Conservation (phyloP, 75 land plant genomes). For the Selaginella moellendorffii region DNA sequence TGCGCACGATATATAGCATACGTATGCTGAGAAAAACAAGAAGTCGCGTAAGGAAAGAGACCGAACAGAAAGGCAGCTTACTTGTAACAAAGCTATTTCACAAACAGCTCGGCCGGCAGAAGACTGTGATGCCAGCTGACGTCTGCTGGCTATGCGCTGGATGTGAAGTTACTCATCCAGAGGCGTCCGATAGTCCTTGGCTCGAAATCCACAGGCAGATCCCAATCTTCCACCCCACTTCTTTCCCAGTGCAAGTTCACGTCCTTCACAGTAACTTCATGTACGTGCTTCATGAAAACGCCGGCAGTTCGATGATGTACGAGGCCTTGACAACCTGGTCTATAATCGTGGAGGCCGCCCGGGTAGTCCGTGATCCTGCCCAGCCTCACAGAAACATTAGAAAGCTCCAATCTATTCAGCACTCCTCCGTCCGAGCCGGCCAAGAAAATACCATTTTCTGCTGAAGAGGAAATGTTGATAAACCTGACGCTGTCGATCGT, state of each 20-base stretch:
- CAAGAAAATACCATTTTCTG: slow-evolving; percentile 77
- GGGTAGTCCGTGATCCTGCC: slow-evolving; percentile 45
- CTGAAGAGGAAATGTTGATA: slow-evolving; percentile 47
- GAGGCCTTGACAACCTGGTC: slow-evolving; percentile 80
- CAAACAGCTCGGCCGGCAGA: too few species aligned
- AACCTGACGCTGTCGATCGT: slow-evolving; percentile 46
- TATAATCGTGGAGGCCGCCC: slow-evolving; percentile 46
- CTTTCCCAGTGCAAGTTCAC: slow-evolving; percentile 50
- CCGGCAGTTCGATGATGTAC: slow-evolving; percentile 54
- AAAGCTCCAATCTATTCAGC: slow-evolving; percentile 35
- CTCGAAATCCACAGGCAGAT: slow-evolving; percentile 40
- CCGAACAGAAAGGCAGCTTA: too few species aligned
- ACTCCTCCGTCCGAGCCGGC: slow-evolving; percentile 47
- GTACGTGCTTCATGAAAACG: slow-evolving; percentile 55
- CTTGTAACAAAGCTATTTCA: too few species aligned
- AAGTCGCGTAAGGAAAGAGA: too few species aligned
- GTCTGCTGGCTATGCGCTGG: slow-evolving; percentile 13
- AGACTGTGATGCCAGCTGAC: too few species aligned
- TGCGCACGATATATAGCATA: too few species aligned
- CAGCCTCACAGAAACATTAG: slow-evolving; percentile 43
- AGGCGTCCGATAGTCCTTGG: slow-evolving; percentile 42
- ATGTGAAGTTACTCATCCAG: slow-evolving; percentile 30
- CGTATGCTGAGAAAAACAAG: too few species aligned
- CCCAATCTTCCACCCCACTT: slow-evolving; percentile 21
- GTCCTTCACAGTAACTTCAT: slow-evolving; percentile 39